Base-by-base conservation (phyloP, 2,329 filamentous ascomycete species). In the Pyrenophora tritici-repentis region DNA sequence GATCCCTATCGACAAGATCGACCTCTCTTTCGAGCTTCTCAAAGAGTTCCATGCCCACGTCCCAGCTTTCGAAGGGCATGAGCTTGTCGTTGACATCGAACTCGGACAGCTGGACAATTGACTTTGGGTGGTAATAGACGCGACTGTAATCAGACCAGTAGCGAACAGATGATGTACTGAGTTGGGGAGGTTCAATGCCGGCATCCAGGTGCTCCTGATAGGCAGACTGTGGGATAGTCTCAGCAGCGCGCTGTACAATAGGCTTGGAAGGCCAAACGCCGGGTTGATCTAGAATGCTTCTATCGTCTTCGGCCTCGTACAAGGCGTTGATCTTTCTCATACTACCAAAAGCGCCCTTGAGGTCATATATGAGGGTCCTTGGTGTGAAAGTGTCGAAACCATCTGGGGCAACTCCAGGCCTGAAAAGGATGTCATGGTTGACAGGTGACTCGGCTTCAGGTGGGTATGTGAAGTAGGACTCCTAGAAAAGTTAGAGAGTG, bases 141-240 rank as follows among this genome's bases (percentile, higher is more conserved):
- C 91, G 85, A 62, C 90, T 95, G 74, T 91, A 97, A 73, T 99
- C 94, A 26, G 91, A 96, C 93, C 94, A 99, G 76, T 94, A 97
- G 46, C 91, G 85, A n/a, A 97, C 89, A 9, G 84, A 83, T 6
- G 86, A 83, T 1, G 85, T 80, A 1, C 82, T 87, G 16, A 96
- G 80, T 44, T 79, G 76, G 0, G 88, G 83, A 5, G 86, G 80
- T 3, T 83, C 73, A 4, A 82, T 70, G 17, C 91, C 91, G 24
- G 84, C 75, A 61, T 97, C 89, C 3, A 97, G 83, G 58, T 86
- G 88, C 65, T 84, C 81, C 67, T 95, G 91, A 72, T 96, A 97
- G 39, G 85, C 79, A 67, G 84, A 91, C 52, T 83, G 84, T 32
- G 81, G 76, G 44, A 97, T 89, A 7, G 82, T 80, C 35, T 42